phyloP scores from a whole-genome alignment of 23 red algal genomes.

The Agarophyton chilense region DNA sequence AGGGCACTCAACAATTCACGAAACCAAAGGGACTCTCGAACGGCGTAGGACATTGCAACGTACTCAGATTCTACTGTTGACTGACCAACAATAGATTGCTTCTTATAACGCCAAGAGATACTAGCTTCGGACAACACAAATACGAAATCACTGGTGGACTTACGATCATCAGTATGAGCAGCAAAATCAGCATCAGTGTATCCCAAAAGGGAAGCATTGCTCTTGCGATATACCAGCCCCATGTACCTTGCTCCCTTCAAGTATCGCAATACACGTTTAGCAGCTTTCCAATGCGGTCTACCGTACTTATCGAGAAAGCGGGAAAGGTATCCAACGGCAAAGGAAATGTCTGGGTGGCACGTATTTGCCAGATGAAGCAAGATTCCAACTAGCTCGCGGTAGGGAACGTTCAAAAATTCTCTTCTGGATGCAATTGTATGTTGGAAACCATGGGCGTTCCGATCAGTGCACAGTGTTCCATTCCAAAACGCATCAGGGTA shows the following conservation, averaged over 20 bases:
- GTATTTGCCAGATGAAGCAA: neutral
- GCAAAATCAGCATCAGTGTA: constrained; percentile 39
- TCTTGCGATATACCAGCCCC: neutral
- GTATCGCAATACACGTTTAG: constrained; percentile 1
- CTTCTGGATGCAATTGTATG: neutral
- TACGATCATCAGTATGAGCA: neutral
- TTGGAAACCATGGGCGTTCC: neutral
- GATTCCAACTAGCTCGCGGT: neutral
- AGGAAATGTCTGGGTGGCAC: neutral
- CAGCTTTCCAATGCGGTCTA: constrained; percentile 11
- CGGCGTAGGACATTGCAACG: neutral
- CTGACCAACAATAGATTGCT: neutral
- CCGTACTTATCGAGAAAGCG: neutral
- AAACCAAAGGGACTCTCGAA: constrained; percentile 13
- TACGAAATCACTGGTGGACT: neutral
- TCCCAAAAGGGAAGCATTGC: neutral
- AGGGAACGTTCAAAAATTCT: neutral
- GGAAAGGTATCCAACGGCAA: neutral
- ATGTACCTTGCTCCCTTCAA: constrained; percentile 15
- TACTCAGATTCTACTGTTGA: constrained; percentile 38
- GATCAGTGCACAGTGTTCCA: neutral
- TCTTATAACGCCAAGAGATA: neutral
- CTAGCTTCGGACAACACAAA: neutral
- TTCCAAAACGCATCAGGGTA: neutral
- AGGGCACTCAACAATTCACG: neutral